Conservation (phyloP, 331 rosid genomes). For the Arachis monticola region DNA sequence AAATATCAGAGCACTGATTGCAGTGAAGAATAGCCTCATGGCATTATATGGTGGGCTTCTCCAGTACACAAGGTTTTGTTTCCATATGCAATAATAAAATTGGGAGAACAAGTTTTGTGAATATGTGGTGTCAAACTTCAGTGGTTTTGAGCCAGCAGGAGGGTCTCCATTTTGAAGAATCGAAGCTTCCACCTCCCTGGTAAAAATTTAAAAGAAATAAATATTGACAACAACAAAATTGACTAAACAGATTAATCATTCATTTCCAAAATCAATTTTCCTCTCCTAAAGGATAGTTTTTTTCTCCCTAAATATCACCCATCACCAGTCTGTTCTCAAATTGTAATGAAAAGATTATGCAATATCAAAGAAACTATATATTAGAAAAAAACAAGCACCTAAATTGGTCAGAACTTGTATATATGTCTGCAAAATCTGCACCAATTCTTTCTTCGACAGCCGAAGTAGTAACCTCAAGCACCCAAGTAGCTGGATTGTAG, state of each 20-base stretch:
- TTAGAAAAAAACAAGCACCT: conserved; percentile 45
- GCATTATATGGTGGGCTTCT: conserved; percentile 83
- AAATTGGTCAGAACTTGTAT: conserved; percentile 61
- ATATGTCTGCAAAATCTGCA: conserved; percentile 63
- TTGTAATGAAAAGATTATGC: background rate
- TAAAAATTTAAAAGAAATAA: too few relatives aligned
- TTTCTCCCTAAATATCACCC: conserved; percentile 23
- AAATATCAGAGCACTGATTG: conserved; percentile 69
- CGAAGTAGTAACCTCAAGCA: conserved; percentile 86
- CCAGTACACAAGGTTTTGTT: conserved; percentile 92
- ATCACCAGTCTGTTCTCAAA: background rate
- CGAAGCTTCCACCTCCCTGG: conserved; percentile 71
- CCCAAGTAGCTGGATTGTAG: conserved; percentile 96
- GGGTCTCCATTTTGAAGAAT: conserved; percentile 59
- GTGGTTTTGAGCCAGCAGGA: conserved; percentile 59
- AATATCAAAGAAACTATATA: conserved; percentile 25
- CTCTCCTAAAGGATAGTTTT: background rate
- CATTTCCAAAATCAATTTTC: background rate
- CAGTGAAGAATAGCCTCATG: conserved; percentile 76
- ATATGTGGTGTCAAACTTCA: conserved; percentile 59
- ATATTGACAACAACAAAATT: conserved; percentile 3
- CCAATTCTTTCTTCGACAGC: conserved; percentile 66
- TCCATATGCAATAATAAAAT: conserved; percentile 66
- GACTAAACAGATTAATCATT: conserved; percentile 21
- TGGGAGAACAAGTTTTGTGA: conserved; percentile 57